A percentile compares a stretch with the other conserved stretches of the same genome.
Evolutionary conservation across 352 stramenopile genomes (phyloP).

Genomic region (Globisporangium solare): DNA sequence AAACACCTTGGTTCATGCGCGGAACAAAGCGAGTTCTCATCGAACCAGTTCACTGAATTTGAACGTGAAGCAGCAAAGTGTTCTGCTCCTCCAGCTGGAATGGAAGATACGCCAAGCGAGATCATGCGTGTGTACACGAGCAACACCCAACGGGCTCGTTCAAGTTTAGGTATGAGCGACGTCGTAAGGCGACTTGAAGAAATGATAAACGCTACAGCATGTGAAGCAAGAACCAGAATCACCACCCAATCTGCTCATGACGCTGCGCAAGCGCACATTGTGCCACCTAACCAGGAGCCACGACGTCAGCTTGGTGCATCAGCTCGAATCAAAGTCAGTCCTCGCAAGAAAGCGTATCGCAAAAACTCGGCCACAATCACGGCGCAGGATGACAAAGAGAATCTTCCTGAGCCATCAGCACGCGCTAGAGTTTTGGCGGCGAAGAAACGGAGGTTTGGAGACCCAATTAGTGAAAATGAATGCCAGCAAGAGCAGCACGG

Average conservation of each 20-base stretch:
- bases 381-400: constrained; percentile 7
- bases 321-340: neutral
- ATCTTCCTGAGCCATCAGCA: neutral
- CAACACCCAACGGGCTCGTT: neutral
- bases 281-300: neutral
- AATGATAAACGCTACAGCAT: neutral
- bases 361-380: neutral
- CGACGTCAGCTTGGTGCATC: neutral
- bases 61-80: too few relatives aligned
- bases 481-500: neutral
- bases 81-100: too few relatives aligned
- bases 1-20: neutral
- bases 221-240: too few relatives aligned
- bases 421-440: neutral
- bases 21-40: neutral
- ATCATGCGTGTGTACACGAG: too few relatives aligned
- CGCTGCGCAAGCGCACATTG: neutral
- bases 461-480: neutral
- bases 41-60: too few relatives aligned
- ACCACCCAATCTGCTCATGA: too few relatives aligned
- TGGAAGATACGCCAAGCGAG: constrained; percentile 1
- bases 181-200: neutral
- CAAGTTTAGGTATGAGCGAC: neutral
- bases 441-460: constrained; percentile 6
- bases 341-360: neutral